These are phyloP conservation scores for Pythium rishiriense DNA, from an alignment of 352 stramenopile species.

Conservation along the genomic window DNA sequence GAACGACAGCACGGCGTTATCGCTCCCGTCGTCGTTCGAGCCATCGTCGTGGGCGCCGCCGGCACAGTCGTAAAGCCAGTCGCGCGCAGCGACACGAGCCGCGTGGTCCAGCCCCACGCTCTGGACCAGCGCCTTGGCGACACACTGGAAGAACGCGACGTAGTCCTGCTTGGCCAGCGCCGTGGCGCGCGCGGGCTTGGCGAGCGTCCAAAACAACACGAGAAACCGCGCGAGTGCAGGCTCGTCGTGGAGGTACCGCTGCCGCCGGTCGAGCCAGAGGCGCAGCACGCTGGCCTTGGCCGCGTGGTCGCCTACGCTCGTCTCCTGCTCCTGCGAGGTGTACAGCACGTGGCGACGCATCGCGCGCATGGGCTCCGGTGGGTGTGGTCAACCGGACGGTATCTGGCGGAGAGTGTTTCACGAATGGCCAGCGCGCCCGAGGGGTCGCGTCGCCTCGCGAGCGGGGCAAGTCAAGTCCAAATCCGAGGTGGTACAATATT, in stretches of 20 bases:
- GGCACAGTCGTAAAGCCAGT: slow-evolving; percentile 72
- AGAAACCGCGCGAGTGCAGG: slow-evolving; percentile 32
- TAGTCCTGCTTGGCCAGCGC: slow-evolving; percentile 35
- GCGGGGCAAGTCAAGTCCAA: too few relatives aligned
- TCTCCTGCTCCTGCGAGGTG: slow-evolving; percentile 54
- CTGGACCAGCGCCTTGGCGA: slow-evolving; percentile 60
- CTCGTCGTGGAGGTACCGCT: slow-evolving; percentile 33
- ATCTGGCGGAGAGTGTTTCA: too few relatives aligned
- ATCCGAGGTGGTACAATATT: too few relatives aligned
- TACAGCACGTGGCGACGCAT: slow-evolving; percentile 71
- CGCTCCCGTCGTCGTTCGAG: slow-evolving; percentile 3
- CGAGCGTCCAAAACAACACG: slow-evolving; percentile 61
- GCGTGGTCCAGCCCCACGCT: slow-evolving; percentile 41
- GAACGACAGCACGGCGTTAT: slow-evolving; percentile 29
- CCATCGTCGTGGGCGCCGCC: slow-evolving; percentile 17
- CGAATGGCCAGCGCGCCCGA: too few relatives aligned
- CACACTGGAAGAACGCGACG: slow-evolving; percentile 58
- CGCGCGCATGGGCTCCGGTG: not conserved
- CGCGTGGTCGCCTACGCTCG: slow-evolving; percentile 55
- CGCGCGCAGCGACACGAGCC: slow-evolving; percentile 38
- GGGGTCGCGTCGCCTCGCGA: too few relatives aligned
- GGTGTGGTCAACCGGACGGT: not conserved
- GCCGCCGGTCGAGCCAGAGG: slow-evolving; percentile 55
- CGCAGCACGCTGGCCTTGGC: slow-evolving; percentile 46
- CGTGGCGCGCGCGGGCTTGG: slow-evolving; percentile 33